phyloP scores from a whole-genome alignment of 2,329 filamentous ascomycete genomes.

The Alternaria sp. region DNA sequence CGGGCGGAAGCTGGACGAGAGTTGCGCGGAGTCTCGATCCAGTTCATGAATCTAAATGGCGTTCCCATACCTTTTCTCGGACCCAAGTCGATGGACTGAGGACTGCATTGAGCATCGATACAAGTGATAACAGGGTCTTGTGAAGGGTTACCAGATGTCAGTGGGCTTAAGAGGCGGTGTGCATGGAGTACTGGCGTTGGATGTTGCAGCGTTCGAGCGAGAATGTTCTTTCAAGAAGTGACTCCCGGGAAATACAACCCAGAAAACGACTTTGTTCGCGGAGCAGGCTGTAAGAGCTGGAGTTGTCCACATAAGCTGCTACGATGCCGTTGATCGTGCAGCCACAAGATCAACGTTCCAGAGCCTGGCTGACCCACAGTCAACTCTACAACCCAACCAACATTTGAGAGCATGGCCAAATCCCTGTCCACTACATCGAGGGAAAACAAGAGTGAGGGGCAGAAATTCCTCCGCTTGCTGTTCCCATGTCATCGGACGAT shows the following conservation, averaged over 20 bases:
- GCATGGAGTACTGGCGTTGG: constrained; percentile 10
- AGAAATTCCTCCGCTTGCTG: not conserved
- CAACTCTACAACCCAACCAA: not conserved
- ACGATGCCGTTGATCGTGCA: not conserved
- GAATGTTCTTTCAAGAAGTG: not conserved
- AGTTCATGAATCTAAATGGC: constrained; percentile 40
- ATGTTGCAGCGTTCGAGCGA: constrained; percentile 14
- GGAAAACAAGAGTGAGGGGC: not conserved
- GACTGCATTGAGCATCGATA: not conserved
- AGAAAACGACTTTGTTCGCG: not conserved
- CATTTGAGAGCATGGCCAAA: not conserved
- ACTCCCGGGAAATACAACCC: not conserved
- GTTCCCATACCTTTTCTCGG: constrained; percentile 36
- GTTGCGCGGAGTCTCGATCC: constrained; percentile 23
- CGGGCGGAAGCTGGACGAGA: constrained; percentile 12
- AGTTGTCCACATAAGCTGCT: not conserved
- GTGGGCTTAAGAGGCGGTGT: not conserved
- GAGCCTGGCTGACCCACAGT: not conserved
- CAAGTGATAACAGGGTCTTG: not conserved
- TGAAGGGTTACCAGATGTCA: not conserved
- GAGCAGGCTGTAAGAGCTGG: not conserved
- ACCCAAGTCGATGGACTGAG: constrained; percentile 4
- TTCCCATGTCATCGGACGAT: not conserved
- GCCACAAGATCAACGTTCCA: not conserved
- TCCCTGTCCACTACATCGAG: not conserved